These are phyloP conservation scores for Trypanosoma vivax DNA, from an alignment of 208 protist species.

Conservation along the genomic window DNA sequence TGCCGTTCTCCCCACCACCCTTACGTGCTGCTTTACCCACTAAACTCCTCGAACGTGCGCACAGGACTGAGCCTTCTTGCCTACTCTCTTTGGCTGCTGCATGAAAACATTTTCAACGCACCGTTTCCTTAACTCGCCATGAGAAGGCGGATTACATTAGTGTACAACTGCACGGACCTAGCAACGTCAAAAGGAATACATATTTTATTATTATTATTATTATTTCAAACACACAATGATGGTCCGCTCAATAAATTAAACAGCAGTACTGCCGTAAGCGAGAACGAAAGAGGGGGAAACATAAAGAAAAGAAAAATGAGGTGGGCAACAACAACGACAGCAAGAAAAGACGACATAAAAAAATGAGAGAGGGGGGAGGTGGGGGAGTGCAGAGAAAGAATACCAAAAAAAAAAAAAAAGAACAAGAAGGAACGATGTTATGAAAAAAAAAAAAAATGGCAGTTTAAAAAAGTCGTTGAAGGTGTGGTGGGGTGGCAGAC, in stretches of 20 bases:
- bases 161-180: too few species aligned
- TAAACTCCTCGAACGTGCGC: too few species aligned
- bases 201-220: not conserved
- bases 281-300: not conserved
- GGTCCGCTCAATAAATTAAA: too few species aligned
- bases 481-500: not conserved
- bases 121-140: too few species aligned
- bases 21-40: too few species aligned
- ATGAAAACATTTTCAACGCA: too few species aligned
- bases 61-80: too few species aligned
- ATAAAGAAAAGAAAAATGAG: slow-evolving; percentile 3
- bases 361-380: not conserved
- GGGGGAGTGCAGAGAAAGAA: not conserved
- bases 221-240: not conserved
- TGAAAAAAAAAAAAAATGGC: not conserved
- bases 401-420: slow-evolving; percentile 7
- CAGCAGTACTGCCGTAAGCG: not conserved
- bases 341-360: not conserved
- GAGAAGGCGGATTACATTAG: too few species aligned
- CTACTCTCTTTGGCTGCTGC: too few species aligned
- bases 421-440: slow-evolving; percentile 1
- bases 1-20: too few species aligned
- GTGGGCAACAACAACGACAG: not conserved
- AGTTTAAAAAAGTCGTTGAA: too few species aligned
- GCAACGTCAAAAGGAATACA: slow-evolving; percentile 1